A percentile compares a stretch with the other conserved stretches of the same genome.
These are phyloP conservation scores for Hirschfeldia incana DNA, from an alignment of 345 rosid species.

Conservation along the genomic window DNA sequence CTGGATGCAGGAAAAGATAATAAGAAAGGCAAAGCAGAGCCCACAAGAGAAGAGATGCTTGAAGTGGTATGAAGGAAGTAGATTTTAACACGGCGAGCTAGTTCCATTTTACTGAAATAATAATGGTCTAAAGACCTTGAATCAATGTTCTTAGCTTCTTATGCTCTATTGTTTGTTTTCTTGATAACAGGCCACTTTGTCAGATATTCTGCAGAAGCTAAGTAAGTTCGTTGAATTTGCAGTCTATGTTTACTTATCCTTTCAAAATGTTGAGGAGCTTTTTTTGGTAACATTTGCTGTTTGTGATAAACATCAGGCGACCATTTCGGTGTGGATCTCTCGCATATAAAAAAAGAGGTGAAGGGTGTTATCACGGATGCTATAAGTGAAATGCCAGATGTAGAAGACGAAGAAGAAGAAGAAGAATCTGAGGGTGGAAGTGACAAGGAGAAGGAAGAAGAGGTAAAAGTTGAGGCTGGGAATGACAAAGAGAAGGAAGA, in stretches of 20 bases:
- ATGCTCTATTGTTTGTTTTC: not conserved
- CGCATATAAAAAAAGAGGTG: constrained; percentile 83
- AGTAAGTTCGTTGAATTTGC: constrained; percentile 47
- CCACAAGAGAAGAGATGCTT: constrained; percentile 86
- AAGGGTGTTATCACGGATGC: constrained; percentile 89
- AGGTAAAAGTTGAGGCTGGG: not conserved
- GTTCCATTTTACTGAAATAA: constrained; percentile 2
- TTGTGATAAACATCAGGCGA: constrained; percentile 47
- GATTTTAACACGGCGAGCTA: constrained; percentile 91
- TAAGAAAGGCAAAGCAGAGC: constrained; percentile 69
- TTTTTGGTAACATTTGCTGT: not conserved
- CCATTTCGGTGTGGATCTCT: constrained; percentile 69
- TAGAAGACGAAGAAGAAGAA: constrained; percentile 42
- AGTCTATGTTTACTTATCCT: not conserved
- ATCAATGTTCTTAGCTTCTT: constrained; percentile 5
- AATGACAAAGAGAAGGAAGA: constrained; percentile 5
- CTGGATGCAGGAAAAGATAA: constrained; percentile 61
- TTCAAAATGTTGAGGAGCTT: not conserved
- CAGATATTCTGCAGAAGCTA: constrained; percentile 81
- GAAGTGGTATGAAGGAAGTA: constrained; percentile 89
- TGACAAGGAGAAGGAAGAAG: not conserved
- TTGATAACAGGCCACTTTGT: constrained; percentile 75
- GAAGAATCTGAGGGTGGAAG: not conserved
- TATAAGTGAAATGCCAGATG: constrained; percentile 85
- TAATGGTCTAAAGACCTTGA: not conserved